A percentile compares a stretch with the other conserved stretches of the same genome.
These are phyloP conservation scores for Penicillium aurantiogriseum DNA, from an alignment of 2,329 filamentous ascomycete species.

Conservation along the genomic window DNA sequence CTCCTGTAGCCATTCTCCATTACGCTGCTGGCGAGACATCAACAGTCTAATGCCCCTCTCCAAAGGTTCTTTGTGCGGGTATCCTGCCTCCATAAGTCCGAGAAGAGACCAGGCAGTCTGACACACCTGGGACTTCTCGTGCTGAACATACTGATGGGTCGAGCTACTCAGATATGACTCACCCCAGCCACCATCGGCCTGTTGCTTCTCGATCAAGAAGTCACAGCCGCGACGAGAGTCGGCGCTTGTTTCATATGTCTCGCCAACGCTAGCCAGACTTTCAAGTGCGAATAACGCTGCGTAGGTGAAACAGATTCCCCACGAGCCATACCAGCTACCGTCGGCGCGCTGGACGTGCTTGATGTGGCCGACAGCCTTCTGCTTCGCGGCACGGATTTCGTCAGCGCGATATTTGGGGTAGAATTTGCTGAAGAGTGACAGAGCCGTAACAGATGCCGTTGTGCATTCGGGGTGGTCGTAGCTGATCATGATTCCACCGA, in stretches of 20 bases:
- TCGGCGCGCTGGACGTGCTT: constrained; percentile 72
- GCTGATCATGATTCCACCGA: constrained; percentile 96
- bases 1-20: constrained; percentile 94
- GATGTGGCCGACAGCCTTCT: constrained; percentile 76
- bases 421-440: constrained; percentile 76
- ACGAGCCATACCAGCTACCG: constrained; percentile 96
- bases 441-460: constrained; percentile 84
- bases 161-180: constrained; percentile 90
- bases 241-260: constrained; percentile 73
- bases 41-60: constrained; percentile 74
- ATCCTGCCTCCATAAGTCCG: constrained; percentile 76
- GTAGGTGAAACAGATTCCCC: constrained; percentile 98
- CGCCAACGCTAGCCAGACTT: constrained; percentile 75
- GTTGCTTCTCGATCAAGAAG: constrained; percentile 81
- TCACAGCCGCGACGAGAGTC: constrained; percentile 73
- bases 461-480: constrained; percentile 99
- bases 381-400: constrained; percentile 73
- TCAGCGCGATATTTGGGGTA: constrained; percentile 75
- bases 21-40: constrained; percentile 78
- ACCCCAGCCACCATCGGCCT: constrained; percentile 90
- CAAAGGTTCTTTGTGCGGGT: constrained; percentile 71
- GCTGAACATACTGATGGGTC: constrained; percentile 70
- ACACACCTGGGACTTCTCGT: constrained; percentile 81
- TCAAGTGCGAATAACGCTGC: constrained; percentile 95
- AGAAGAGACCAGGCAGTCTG: constrained; percentile 92